Conservation (phyloP, 441 rosid genomes). For the Aleurites moluccanus region DNA sequence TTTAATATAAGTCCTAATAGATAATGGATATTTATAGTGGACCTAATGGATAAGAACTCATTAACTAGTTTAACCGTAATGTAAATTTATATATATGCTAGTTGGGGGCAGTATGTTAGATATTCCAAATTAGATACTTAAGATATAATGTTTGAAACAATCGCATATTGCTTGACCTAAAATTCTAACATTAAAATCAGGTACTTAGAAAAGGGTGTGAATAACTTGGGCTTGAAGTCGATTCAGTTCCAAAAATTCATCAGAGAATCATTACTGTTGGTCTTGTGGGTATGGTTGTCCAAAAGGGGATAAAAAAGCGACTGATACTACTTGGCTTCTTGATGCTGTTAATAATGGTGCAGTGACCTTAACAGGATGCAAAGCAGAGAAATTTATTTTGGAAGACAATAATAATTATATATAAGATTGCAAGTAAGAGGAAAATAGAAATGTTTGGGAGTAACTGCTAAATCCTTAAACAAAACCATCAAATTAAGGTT, state of each 20-base stretch:
- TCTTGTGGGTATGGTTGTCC: slow-evolving; percentile 80
- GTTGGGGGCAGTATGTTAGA: too few relatives aligned
- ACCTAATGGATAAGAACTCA: too few relatives aligned
- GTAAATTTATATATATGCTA: too few relatives aligned
- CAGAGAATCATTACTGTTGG: slow-evolving; percentile 76
- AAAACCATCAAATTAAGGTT: slow-evolving; percentile 40
- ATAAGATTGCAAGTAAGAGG: slow-evolving; percentile 28
- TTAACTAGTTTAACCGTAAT: too few relatives aligned
- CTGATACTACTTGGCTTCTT: slow-evolving; percentile 78
- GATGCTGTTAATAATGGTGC: slow-evolving; percentile 72
- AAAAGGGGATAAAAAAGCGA: slow-evolving; percentile 80
- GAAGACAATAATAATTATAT: slow-evolving; percentile 35
- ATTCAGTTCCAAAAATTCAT: slow-evolving; percentile 62
- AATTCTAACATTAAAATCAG: too few relatives aligned
- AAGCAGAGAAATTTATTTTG: slow-evolving; percentile 65
- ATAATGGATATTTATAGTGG: too few relatives aligned
- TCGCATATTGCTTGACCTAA: too few relatives aligned
- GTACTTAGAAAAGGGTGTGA: slow-evolving; percentile 74
- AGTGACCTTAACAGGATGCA: slow-evolving; percentile 75
- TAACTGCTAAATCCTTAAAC: slow-evolving; percentile 42
- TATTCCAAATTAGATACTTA: too few relatives aligned
- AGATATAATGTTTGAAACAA: too few relatives aligned
- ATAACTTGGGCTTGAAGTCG: slow-evolving; percentile 56
- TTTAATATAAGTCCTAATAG: too few relatives aligned
- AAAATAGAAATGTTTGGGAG: slow-evolving; percentile 73